These are phyloP conservation scores for Pyrenochaeta sp. DNA, from an alignment of 2,329 filamentous ascomycete species.

Conservation along the genomic window DNA sequence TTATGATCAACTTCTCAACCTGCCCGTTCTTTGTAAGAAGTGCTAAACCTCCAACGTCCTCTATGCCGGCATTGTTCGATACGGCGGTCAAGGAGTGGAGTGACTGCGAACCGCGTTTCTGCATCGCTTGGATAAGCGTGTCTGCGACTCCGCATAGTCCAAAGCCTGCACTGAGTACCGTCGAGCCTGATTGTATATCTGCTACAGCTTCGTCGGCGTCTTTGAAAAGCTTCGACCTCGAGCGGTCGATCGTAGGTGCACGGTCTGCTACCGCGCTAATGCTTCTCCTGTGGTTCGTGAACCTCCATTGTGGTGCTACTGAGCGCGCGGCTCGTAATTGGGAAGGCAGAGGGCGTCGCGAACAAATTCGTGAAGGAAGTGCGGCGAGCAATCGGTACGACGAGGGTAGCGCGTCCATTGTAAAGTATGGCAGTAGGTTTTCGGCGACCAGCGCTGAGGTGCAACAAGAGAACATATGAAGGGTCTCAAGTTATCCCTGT, in stretches of 20 bases:
- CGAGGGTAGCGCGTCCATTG: constrained; percentile 41
- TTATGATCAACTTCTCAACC: constrained; percentile 76
- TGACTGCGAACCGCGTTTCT: constrained; percentile 39
- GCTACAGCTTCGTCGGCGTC: constrained; percentile 49
- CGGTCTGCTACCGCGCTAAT: constrained; percentile 31
- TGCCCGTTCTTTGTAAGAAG: constrained; percentile 74
- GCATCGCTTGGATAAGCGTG: constrained; percentile 49
- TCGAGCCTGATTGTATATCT: constrained; percentile 48
- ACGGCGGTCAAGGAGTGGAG: constrained; percentile 70
- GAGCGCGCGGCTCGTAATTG: constrained; percentile 32
- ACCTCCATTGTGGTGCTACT: constrained; percentile 29
- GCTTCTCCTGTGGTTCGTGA: constrained; percentile 32
- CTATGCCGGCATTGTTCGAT: constrained; percentile 81
- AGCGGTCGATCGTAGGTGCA: constrained; percentile 45
- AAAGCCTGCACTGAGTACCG: constrained; percentile 50
- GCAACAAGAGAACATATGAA: background rate
- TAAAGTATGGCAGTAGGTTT: constrained; percentile 7
- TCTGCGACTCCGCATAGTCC: constrained; percentile 51
- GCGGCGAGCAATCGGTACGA: constrained; percentile 41
- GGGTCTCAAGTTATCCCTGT: background rate
- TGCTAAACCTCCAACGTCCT: constrained; percentile 71
- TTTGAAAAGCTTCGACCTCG: constrained; percentile 47
- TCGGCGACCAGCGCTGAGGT: background rate
- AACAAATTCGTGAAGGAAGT: constrained; percentile 39
- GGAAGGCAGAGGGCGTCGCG: constrained; percentile 37